Percentiles rank a stretch among this genome's conserved stretches.
Conservation (phyloP, 192 early-diverging fungal genomes). For the Backusella psychrophila region DNA sequence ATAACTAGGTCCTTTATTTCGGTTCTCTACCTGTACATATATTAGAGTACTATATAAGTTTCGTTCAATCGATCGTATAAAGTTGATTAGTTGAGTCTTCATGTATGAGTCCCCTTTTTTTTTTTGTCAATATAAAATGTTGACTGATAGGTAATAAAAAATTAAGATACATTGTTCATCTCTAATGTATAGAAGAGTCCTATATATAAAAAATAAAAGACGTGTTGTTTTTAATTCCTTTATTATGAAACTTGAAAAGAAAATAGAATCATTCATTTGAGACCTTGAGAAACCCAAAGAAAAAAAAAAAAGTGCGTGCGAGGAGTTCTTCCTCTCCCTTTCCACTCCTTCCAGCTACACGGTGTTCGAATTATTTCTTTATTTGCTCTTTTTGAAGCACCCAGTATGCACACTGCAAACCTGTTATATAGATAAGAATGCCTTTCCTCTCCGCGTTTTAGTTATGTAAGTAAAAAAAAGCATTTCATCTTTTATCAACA, state of each 20-base stretch:
- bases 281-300: not conserved
- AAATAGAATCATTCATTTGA: not conserved
- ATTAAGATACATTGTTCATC: not conserved
- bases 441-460: not conserved
- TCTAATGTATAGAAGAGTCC: not conserved
- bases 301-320: not conserved
- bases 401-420: not conserved
- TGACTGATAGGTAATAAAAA: too few relatives aligned
- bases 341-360: not conserved
- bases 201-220: not conserved
- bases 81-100: not conserved
- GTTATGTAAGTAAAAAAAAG: not conserved
- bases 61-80: not conserved
- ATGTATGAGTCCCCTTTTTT: not conserved
- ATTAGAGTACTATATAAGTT: not conserved
- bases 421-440: not conserved
- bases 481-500: not conserved
- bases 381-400: not conserved
- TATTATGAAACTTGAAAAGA: not conserved
- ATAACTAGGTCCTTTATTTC: not conserved
- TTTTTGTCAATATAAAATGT: not conserved
- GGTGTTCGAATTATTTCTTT: not conserved
- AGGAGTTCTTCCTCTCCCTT: not conserved
- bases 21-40: not conserved
- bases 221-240: not conserved